Evolutionary conservation across 2,329 filamentous ascomycete species (phyloP), one percentile per base, ranked within the genome.

Genomic region (Verticillium nonalfalfae): DNA sequence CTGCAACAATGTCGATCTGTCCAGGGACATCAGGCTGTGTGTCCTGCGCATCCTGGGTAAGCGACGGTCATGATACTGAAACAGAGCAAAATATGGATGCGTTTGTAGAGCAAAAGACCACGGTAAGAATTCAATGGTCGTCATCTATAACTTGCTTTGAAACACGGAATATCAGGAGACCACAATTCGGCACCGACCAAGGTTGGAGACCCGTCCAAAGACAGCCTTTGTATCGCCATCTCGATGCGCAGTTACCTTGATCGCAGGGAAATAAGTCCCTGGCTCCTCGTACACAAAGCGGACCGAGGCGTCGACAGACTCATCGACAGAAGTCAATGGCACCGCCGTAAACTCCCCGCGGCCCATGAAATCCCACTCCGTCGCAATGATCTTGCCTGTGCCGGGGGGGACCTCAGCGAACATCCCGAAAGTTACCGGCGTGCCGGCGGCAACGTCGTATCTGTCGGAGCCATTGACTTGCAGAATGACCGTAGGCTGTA

Each of bases 321-420:
- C 45, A 18, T 18, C 13, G 11, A 52, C 18, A 11, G 18, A 3
- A 26, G 6, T 21, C 10, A 52, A 7, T 9, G 45, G 45, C 18
- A 13, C 18, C 7, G 18, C 45, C 7, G n/a, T 56, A 31, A 56
- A 56, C 13, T 18, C 26, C 1, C 54, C 54, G 18, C 7, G 4
- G n/a, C 54, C 54, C 31, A 56, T 5, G 31, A 34, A 56, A 35
- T 68, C 67, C 63, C 66, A 68, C 52, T 67, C 66, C 2, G 66
- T 18, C 1, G 57, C 62, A 3, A 64, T 60, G 15, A 68, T 59
- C 5, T 61, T 40, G 11, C 67, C 67, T 1, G 61, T 34, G 3
- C 59, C 58, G 0, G 39, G 57, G 11, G 66, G 64, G 2, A 58
- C 31, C 31, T 62, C 58, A 6, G 60, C 40, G 10, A n/a, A 54